Evolutionary conservation across 75 land plant species (phyloP), one percentile per base, ranked within the genome.

Genomic region (Ceratopteris richardii): DNA sequence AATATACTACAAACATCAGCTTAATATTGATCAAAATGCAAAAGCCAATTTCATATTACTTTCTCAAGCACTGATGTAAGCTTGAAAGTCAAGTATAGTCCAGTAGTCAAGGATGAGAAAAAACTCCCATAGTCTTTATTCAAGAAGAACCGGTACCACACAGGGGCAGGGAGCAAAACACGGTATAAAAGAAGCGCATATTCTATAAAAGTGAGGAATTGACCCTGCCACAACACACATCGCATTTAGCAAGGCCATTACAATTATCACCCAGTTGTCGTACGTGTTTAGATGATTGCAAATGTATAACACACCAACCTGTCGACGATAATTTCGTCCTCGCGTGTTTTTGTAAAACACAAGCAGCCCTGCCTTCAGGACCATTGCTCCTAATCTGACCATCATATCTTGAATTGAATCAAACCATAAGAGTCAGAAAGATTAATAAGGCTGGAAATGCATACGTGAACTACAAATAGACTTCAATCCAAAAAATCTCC

Each of bases 131-230:
- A 86, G 31, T 86, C 91, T 61, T 95, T 95, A 77, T 95, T 90
- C 77, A 95, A 66, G 75, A 95, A 95, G 71, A 94, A 95, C 1
- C 88, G 82, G 54, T 95, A 95, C 99, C 99, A 95, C 52, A 95
- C 99, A 43, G 99, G 96, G n/a, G 94, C 76, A 33, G 99, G 96
- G 59, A 95, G 75, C 61, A 95, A 69, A 11, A 88, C 88, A 39
- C 99, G 91, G 51, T 89, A 90, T 18, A 95, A 74, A 12, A 95
- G 69, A 27, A 95, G 43, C n/a, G 84, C 29, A 65, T 90, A 95
- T 56, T 95, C 99, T 29, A 90, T 79, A 6, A 90, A 63, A n/a
- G 99, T 95, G 24, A 95, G 69, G 71, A 95, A 71, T 66, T 90
- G 99, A 52, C 92, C 99, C 99, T 95, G 77, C 51, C 66, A 40